Percentiles rank a stretch among this genome's conserved stretches.
Evolutionary conservation across 306 rosid species (phyloP).

Genomic region (Glycine latifolia): DNA sequence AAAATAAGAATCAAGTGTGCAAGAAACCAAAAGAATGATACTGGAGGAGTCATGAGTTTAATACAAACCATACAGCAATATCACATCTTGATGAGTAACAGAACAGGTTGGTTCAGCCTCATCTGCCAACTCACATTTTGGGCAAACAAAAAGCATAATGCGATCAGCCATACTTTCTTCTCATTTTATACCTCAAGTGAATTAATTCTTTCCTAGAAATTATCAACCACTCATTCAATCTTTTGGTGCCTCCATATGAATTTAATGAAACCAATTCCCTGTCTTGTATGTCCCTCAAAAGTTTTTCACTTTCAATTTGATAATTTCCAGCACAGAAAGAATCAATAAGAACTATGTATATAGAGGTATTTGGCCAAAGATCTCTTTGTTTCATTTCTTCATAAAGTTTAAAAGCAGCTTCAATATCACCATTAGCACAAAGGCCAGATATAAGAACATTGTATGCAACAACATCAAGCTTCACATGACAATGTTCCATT

Average conservation of each 20-base stretch:
- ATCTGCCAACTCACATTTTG: too few relatives aligned
- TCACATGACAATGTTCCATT: too few relatives aligned
- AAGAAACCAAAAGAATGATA: conserved; percentile 22
- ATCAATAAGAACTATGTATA: conserved; percentile 60
- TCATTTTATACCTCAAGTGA: conserved; percentile 46
- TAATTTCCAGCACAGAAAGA: conserved; percentile 50
- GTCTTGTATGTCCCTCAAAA: conserved; percentile 62
- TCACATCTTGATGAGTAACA: neutral
- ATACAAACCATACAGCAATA: conserved; percentile 43
- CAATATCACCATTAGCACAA: conserved; percentile 65
- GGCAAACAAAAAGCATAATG: too few relatives aligned
- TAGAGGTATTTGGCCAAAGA: conserved; percentile 65
- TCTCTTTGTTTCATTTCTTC: conserved; percentile 69
- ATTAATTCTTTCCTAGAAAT: conserved; percentile 51
- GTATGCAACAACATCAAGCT: conserved; percentile 14
- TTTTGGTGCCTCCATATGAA: conserved; percentile 45
- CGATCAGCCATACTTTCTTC: conserved; percentile 16
- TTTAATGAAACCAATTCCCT: conserved; percentile 58
- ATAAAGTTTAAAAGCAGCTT: conserved; percentile 44
- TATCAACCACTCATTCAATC: conserved; percentile 42
- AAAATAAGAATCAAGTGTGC: conserved; percentile 14
- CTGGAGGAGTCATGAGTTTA: conserved; percentile 2
- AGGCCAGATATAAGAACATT: conserved; percentile 75
- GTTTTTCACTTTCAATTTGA: conserved; percentile 49
- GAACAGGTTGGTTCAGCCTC: neutral